Evolutionary conservation across 2,329 filamentous ascomycete species (phyloP).

Genomic region (Colletotrichum gloeosporioides): DNA sequence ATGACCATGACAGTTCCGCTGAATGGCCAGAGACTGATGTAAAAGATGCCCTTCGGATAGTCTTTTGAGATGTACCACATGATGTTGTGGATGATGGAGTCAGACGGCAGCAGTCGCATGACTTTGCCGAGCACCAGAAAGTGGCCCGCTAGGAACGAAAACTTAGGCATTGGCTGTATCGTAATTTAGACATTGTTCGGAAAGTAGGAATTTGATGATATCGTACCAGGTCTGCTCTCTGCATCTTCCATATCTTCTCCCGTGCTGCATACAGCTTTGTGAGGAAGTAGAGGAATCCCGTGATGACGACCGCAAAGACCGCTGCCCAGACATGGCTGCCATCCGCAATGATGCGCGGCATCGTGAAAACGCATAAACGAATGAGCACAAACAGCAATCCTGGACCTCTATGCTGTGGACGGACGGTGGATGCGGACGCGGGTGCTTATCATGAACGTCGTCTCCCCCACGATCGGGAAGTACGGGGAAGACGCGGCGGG

Average conservation of each 20-base stretch:
- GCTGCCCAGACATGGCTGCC: not conserved
- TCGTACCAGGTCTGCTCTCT: not conserved
- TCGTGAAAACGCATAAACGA: not conserved
- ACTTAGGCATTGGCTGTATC: not conserved
- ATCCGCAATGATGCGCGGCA: not conserved
- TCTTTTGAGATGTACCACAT: constrained; percentile 23
- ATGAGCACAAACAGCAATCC: not conserved
- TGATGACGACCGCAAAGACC: not conserved
- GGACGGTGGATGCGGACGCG: not conserved
- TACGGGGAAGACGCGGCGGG: not conserved
- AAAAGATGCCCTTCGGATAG: constrained; percentile 21
- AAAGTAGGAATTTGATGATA: fast-evolving
- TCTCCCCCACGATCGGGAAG: not conserved
- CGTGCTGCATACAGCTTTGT: not conserved
- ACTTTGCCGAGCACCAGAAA: constrained; percentile 25
- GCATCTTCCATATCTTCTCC: not conserved
- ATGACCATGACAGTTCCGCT: constrained; percentile 22
- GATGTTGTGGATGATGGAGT: constrained; percentile 29
- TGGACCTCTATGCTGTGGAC: not conserved
- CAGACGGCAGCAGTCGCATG: constrained; percentile 24
- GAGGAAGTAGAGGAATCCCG: not conserved
- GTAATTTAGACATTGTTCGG: not conserved
- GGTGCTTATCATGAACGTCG: not conserved
- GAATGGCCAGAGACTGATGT: constrained; percentile 34
- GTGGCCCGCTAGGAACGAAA: constrained; percentile 28